Evolutionary conservation across 768 basidiomycete species (phyloP), one percentile per base, ranked within the genome.

Genomic region (Boletus vinaceobasis): DNA sequence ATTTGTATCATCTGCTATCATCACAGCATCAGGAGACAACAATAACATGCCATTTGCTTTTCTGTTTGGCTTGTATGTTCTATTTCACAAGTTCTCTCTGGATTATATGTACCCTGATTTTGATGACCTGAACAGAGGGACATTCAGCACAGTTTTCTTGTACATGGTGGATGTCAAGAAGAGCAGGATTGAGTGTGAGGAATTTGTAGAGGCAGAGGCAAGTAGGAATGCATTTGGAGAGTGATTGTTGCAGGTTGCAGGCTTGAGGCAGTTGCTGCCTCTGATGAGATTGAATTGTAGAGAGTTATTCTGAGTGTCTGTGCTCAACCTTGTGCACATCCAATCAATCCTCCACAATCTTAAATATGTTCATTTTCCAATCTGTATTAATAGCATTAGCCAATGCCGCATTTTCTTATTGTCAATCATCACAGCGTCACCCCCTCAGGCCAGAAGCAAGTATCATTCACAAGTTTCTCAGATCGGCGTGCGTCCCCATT

Each of bases 21-120:
- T 88, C 57, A 82, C 82, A 11, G 85, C 79, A 5, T 79, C 86
- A 0, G 75, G 75, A 45, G 80, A 86, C 67, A 88, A 88, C 60
- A 76, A 86, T 61, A 88, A 85, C 65, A 87, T 86, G 80, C 84
- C 87, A 0, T 90, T 90, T 64, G 80, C 84, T 4, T 89, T 88
- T 67, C 73, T 88, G 13, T 87, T 90, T 61, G 80, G 74, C 8
- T 71, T 90, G 85, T 87, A 68, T 52, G 84, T 75, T 29, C 7
- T n/a, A 31, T 31, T 36, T 2, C 13, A 14, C 21, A 26, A 10
- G 5, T 37, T 43, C 14, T 37, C 32, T 55, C 1, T 29, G 13
- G 4, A 4, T 13, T 19, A 5, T 17, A 9, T 19, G 4, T 17
- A 9, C 7, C n/a, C 21, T 39, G 7, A 43, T 38, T 4, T 32